A percentile compares a stretch with the other conserved stretches of the same genome.
These are phyloP conservation scores for Wickerhamomyces alni DNA, from an alignment of 805 yeast genomes.

Conservation along the genomic window DNA sequence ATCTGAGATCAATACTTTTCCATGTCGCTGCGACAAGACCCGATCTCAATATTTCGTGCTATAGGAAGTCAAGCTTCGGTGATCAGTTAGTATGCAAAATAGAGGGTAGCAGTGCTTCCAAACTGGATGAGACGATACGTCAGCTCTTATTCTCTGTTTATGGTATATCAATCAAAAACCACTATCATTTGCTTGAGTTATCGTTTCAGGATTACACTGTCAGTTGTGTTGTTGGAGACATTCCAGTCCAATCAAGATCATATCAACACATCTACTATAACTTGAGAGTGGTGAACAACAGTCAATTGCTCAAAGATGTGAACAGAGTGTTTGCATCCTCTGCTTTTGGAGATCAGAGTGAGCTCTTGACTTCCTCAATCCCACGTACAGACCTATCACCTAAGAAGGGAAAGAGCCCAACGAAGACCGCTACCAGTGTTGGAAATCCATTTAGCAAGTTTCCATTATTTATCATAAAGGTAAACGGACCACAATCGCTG, in stretches of 20 bases:
- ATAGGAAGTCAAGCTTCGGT: background rate
- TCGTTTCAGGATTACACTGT: slow-evolving; percentile 22
- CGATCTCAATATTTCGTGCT: slow-evolving; percentile 12
- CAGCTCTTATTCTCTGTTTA: slow-evolving; percentile 23
- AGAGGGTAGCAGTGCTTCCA: background rate
- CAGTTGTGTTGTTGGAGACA: slow-evolving; percentile 35
- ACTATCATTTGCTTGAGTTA: slow-evolving; percentile 25
- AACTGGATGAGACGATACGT: slow-evolving; percentile 10
- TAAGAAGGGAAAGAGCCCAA: slow-evolving; percentile 16
- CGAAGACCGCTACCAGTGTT: slow-evolving; percentile 20
- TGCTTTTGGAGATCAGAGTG: slow-evolving; percentile 15
- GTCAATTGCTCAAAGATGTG: slow-evolving; percentile 14
- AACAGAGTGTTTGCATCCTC: slow-evolving; percentile 22
- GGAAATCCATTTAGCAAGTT: slow-evolving; percentile 29
- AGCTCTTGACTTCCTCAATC: slow-evolving; percentile 12
- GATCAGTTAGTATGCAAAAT: slow-evolving; percentile 7
- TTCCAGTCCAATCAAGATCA: slow-evolving; percentile 27
- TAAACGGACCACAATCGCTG: slow-evolving; percentile 21
- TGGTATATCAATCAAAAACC: slow-evolving; percentile 22
- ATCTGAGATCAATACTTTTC: slow-evolving; percentile 27
- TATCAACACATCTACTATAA: slow-evolving; percentile 44
- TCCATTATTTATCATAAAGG: slow-evolving; percentile 34
- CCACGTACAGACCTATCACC: slow-evolving; percentile 15
- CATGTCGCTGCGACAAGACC: slow-evolving; percentile 25
- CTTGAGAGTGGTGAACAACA: slow-evolving; percentile 22